These are phyloP conservation scores for Serendipita sp. DNA, from an alignment of 768 basidiomycete genomes.

Conservation along the genomic window DNA sequence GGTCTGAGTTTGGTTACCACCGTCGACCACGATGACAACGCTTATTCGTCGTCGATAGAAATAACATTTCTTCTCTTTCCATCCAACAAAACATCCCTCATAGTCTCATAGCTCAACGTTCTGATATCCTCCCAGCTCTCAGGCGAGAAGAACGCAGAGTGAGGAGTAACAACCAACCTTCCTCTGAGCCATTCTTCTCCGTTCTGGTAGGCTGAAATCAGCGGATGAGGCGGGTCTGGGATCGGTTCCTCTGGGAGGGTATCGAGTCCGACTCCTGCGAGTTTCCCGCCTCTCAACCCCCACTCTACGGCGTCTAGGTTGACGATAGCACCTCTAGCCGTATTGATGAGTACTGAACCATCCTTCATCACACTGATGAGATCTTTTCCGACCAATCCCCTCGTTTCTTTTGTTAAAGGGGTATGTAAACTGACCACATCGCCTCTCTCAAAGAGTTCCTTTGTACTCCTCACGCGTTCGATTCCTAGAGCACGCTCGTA, in stretches of 20 bases:
- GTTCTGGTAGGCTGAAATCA: conserved; percentile 11
- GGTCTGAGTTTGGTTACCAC: too few species aligned
- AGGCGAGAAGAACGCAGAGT: conserved; percentile 12
- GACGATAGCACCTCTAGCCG: conserved; percentile 12
- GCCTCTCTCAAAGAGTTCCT: conserved; percentile 11
- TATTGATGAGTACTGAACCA: conserved; percentile 11
- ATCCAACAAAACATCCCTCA: conserved; percentile 16
- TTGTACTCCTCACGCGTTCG: conserved; percentile 7
- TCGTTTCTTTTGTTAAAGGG: conserved; percentile 11
- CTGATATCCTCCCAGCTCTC: conserved; percentile 11
- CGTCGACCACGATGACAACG: too few species aligned
- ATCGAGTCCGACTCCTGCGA: conserved; percentile 13
- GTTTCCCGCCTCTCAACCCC: conserved; percentile 8
- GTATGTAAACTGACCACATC: conserved; percentile 11
- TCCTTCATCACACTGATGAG: conserved; percentile 10
- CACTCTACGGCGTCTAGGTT: conserved; percentile 11
- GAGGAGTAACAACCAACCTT: conserved; percentile 11
- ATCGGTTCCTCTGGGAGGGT: conserved; percentile 12
- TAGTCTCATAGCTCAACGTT: conserved; percentile 4
- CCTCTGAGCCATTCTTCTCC: conserved; percentile 13
- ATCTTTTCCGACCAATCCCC: conserved; percentile 7
- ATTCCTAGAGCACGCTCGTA: conserved; percentile 11
- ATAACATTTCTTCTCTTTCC: conserved; percentile 26
- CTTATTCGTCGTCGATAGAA: conserved; percentile 12
- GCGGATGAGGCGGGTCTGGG: conserved; percentile 8